These are phyloP conservation scores for Neophaeococcomyces mojaviensis DNA, from an alignment of 2,329 filamentous ascomycete species.

Conservation along the genomic window DNA sequence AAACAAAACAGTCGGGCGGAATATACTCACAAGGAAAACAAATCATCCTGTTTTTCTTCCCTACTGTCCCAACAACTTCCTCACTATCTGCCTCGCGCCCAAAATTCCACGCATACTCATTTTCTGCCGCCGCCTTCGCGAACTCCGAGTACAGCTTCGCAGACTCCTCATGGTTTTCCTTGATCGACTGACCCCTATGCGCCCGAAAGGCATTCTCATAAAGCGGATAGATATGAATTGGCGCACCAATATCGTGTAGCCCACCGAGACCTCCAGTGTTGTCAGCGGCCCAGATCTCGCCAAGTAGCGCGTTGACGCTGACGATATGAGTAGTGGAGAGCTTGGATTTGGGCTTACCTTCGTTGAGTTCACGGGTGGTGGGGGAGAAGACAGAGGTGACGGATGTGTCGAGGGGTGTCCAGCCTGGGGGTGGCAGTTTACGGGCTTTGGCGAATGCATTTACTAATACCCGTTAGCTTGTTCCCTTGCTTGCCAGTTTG, in stretches of 20 bases:
- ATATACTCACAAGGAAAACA: conserved; percentile 54
- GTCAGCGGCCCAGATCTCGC: conserved; percentile 4
- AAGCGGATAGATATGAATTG: conserved; percentile 60
- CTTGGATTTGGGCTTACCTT: conserved; percentile 27
- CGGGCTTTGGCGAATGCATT: conserved; percentile 45
- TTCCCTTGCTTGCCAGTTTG: too few species aligned
- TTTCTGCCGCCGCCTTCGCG: conserved; percentile 47
- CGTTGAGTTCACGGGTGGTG: conserved; percentile 39
- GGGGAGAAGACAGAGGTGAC: conserved; percentile 45
- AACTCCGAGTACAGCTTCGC: conserved; percentile 55
- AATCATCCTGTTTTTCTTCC: conserved; percentile 58
- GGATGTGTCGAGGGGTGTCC: conserved; percentile 44
- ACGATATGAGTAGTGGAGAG: conserved; percentile 1
- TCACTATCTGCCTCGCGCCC: conserved; percentile 39
- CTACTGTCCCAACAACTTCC: conserved; percentile 48
- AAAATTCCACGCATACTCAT: conserved; percentile 52
- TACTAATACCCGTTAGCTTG: conserved; percentile 31
- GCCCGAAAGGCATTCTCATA: conserved; percentile 60
- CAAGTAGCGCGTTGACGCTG: conserved; percentile 3
- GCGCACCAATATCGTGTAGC: conserved; percentile 52
- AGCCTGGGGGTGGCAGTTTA: conserved; percentile 52
- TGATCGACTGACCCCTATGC: conserved; percentile 45
- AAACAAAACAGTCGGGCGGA: neutral
- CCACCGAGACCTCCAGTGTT: conserved; percentile 44
- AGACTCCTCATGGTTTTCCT: conserved; percentile 53